Percentiles rank a stretch among this genome's conserved stretches.
Conservation (phyloP, 768 basidiomycete genomes). For the Agrocybe praecox region DNA sequence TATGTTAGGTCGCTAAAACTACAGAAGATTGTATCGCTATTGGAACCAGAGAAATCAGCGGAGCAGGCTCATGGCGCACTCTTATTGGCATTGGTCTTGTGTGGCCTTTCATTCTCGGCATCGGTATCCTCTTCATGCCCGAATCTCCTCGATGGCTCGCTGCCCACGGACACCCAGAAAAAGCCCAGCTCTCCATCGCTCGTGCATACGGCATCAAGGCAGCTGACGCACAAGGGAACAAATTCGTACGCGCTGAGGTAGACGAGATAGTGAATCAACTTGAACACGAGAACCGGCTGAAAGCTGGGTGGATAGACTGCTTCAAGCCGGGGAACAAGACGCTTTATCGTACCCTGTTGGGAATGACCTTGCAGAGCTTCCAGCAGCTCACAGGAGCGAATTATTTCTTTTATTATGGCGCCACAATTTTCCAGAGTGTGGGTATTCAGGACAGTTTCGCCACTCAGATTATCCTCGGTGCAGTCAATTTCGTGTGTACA, state of each 20-base stretch:
- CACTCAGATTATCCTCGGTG: slow-evolving; percentile 76
- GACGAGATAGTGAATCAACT: slow-evolving; percentile 58
- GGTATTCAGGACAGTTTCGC: slow-evolving; percentile 69
- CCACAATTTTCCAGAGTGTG: slow-evolving; percentile 68
- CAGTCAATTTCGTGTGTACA: slow-evolving; percentile 72
- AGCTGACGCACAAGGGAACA: slow-evolving; percentile 38
- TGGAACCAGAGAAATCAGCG: slow-evolving; percentile 54
- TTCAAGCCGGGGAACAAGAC: slow-evolving; percentile 58
- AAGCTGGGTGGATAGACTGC: slow-evolving; percentile 69
- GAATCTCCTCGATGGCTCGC: slow-evolving; percentile 70
- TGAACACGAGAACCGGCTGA: slow-evolving; percentile 47
- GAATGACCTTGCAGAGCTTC: slow-evolving; percentile 67
- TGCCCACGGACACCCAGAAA: slow-evolving; percentile 44
- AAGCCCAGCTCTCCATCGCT: slow-evolving; percentile 51
- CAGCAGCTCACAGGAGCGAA: slow-evolving; percentile 77
- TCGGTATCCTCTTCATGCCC: slow-evolving; percentile 72
- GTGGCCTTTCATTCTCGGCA: slow-evolving; percentile 62
- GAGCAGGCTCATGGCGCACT: slow-evolving; percentile 60
- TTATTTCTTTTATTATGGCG: slow-evolving; percentile 70
- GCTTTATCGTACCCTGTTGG: slow-evolving; percentile 64
- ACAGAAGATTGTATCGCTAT: slow-evolving; percentile 62
- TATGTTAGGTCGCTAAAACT: not conserved
- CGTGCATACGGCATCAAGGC: slow-evolving; percentile 48
- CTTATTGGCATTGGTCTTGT: slow-evolving; percentile 63
- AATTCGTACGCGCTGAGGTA: slow-evolving; percentile 47